phyloP scores from a whole-genome alignment of 2,329 filamentous ascomycete genomes.

The Fusarium praegraminearum region DNA sequence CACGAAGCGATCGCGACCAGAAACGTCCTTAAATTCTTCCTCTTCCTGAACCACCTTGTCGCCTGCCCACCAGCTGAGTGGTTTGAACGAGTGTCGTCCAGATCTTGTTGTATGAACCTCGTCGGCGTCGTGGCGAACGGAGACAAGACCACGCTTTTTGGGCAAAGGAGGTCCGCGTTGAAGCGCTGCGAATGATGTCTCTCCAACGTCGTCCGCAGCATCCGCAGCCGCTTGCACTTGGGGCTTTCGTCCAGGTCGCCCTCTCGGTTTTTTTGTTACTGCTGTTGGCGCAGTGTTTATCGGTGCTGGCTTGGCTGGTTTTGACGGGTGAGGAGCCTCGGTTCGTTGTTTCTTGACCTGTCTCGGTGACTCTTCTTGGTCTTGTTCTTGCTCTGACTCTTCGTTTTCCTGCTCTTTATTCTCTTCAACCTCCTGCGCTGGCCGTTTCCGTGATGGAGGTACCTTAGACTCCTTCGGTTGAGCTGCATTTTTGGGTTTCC shows the following conservation, averaged over 20 bases:
- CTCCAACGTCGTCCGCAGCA: constrained; percentile 54
- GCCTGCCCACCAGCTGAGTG: constrained; percentile 87
- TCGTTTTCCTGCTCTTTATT: constrained; percentile 33
- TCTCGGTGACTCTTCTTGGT: constrained; percentile 42
- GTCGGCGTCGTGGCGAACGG: constrained; percentile 62
- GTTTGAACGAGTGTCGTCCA: constrained; percentile 81
- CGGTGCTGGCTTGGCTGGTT: constrained; percentile 29
- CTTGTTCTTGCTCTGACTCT: constrained; percentile 38
- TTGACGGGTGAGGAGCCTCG: constrained; percentile 42
- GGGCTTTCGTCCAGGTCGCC: constrained; percentile 44
- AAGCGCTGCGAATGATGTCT: constrained; percentile 61
- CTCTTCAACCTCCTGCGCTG: constrained; percentile 28
- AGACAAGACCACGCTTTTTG: constrained; percentile 66
- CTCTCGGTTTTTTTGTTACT: constrained; percentile 48
- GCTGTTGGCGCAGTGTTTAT: constrained; percentile 17
- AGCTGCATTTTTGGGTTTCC: constrained; percentile 32
- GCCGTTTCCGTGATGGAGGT: constrained; percentile 37
- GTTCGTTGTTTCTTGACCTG: constrained; percentile 48
- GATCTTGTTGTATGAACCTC: constrained; percentile 74
- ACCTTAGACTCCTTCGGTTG: constrained; percentile 30
- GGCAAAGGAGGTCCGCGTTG: constrained; percentile 68
- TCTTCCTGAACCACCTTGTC: constrained; percentile 80
- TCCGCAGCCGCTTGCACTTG: constrained; percentile 43
- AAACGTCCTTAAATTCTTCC: constrained; percentile 64
- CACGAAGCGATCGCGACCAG: constrained; percentile 63